Percentiles rank a stretch among this genome's conserved stretches.
Evolutionary conservation across 208 protist species (phyloP).

Genomic region (Novymonas esmeraldas): DNA sequence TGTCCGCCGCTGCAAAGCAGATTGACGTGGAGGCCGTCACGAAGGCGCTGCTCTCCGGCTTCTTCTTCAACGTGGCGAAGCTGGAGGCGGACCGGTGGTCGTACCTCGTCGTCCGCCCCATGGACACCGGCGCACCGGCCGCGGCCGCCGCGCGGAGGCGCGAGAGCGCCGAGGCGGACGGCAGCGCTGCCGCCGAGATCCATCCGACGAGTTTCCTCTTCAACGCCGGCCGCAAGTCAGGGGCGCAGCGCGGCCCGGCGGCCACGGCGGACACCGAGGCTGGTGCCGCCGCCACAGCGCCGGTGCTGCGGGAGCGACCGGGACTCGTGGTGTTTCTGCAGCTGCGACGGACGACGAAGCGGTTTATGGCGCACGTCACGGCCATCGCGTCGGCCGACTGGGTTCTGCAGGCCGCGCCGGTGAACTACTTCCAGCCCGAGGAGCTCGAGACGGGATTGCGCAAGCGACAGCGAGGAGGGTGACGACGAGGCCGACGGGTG

Average conservation of each 20-base stretch:
- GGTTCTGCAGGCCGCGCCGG: constrained; percentile 69
- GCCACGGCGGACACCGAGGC: neutral
- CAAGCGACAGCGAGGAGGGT: constrained; percentile 66
- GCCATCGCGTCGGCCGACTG: constrained; percentile 68
- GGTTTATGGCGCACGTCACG: constrained; percentile 90
- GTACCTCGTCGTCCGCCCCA: constrained; percentile 77
- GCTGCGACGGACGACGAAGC: constrained; percentile 82
- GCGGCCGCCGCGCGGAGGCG: constrained; percentile 10
- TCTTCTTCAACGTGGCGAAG: constrained; percentile 90
- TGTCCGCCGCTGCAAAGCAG: constrained; percentile 1
- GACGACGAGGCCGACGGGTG: too few relatives aligned
- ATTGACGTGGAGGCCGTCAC: constrained; percentile 74
- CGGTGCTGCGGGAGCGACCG: constrained; percentile 55
- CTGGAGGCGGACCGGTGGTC: constrained; percentile 76
- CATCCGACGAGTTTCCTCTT: constrained; percentile 86
- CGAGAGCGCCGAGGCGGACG: constrained; percentile 18
- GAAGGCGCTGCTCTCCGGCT: constrained; percentile 77
- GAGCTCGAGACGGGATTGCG: constrained; percentile 75
- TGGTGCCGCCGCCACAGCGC: constrained; percentile 9
- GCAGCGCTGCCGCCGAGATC: constrained; percentile 57
- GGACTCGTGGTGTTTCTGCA: constrained; percentile 84
- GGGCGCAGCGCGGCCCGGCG: neutral
- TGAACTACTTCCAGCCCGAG: constrained; percentile 83
- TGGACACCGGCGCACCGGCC: constrained; percentile 50
- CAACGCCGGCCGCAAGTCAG: constrained; percentile 34